Base-by-base conservation (phyloP, 352 stramenopile species). In the Globisporangium viniferum region DNA sequence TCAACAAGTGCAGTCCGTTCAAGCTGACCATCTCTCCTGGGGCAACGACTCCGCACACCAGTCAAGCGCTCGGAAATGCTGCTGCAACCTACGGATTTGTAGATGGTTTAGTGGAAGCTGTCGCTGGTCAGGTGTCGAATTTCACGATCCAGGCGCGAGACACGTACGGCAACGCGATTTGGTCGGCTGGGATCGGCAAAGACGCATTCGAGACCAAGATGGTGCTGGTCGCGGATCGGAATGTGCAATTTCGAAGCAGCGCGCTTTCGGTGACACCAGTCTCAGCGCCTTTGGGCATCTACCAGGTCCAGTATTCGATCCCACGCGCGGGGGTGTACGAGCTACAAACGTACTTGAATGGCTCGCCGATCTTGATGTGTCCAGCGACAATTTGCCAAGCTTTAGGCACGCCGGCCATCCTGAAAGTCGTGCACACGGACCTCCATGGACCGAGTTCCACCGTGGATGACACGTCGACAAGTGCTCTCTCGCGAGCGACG, bases 101-200 rank as follows among this genome's bases (percentile, higher is more conserved):
- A 41, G 90, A 99, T 66, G 86, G 81, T 31, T 70, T 98, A 29
- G 74, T 97, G 14, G 93, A 98, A 79, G 94, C 92, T 6, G 89
- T 97, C 7, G 94, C 95, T 14, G 97, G 97, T 5, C 83, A 93
- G 12, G 91, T 92, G 10, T 90, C 91, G 6, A 97, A 94, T 70
- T 97, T 99, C 70, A 96, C 90, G n/a, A 97, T 99, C 59, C 94
- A 98, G 70, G 86, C 96, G 2, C 96, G 97, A 41, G 97, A 99
- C 73, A 95, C 93, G 0, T 98, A 98, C 73, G 83, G 80, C 2
- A 99, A 99, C 68, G 76, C 27, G 31, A 76, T 69, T 46, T 73
- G 55, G 79, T 79, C 24, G 63, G 83, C 68, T 8, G 73, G 63
- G 0, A 46, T 67, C 29, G 76, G 73, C 2, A 51, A 53, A 22